phyloP scores from a whole-genome alignment of 2,329 filamentous ascomycete species.

The Monilinia vaccinii-corymbosi region DNA sequence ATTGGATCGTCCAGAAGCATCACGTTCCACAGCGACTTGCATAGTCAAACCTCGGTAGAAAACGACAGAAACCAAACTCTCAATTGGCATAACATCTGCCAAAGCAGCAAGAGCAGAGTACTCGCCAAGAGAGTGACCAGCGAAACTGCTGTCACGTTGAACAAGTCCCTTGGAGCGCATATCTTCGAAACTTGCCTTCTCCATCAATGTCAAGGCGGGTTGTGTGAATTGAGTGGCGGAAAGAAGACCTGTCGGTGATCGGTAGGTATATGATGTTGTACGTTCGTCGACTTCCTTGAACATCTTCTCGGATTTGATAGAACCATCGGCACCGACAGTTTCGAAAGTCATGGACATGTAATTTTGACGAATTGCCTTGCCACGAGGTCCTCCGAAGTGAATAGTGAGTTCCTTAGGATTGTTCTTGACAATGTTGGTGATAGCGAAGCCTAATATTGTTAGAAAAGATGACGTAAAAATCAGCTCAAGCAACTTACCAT shows the following conservation, averaged over 20 bases:
- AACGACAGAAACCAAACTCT: conserved; percentile 93
- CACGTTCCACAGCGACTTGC: conserved; percentile 97
- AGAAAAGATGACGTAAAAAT: conserved; percentile 16
- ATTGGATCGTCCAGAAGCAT: conserved; percentile 86
- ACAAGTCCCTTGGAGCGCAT: conserved; percentile 97
- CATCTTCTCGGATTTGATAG: conserved; percentile 96
- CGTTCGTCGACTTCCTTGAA: conserved; percentile 96
- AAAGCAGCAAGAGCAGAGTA: conserved; percentile 95
- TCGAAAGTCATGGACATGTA: conserved; percentile 99
- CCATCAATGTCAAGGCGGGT: conserved; percentile 94
- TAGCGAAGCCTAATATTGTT: conserved; percentile 64
- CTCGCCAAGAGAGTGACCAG: conserved; percentile 94
- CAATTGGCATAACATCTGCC: conserved; percentile 99
- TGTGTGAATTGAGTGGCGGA: conserved; percentile 99
- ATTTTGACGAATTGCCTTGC: conserved; percentile 95
- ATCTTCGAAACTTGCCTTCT: conserved; percentile 98
- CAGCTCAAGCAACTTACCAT: conserved; percentile 53
- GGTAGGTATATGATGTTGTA: conserved; percentile 94
- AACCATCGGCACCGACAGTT: conserved; percentile 85
- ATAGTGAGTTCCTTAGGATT: conserved; percentile 98
- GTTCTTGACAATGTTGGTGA: conserved; percentile 98
- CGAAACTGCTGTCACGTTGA: conserved; percentile 92
- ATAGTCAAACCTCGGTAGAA: conserved; percentile 99
- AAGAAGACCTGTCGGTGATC: conserved; percentile 85
- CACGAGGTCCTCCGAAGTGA: conserved; percentile 92